Conservation (phyloP, 1,139 yeast genomes). For the Scheffersomyces lignicola region DNA sequence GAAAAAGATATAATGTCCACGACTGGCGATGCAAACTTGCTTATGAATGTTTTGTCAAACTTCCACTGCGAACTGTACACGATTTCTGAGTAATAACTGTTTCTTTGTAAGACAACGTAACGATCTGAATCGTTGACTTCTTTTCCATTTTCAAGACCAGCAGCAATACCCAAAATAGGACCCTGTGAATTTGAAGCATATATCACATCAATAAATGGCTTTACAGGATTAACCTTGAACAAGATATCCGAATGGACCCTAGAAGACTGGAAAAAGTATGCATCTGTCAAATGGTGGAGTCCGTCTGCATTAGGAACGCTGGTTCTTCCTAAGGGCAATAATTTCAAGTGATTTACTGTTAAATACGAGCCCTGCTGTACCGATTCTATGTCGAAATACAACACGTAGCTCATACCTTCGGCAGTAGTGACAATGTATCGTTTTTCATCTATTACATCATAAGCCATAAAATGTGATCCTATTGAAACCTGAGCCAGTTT, state of each 20-base stretch:
- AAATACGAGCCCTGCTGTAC: constrained; percentile 4
- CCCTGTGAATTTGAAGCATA: constrained; percentile 29
- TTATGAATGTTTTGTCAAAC: too few relatives aligned
- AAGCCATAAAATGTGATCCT: constrained; percentile 12
- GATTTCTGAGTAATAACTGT: too few relatives aligned
- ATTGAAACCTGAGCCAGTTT: constrained; percentile 8
- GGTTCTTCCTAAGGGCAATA: constrained; percentile 31
- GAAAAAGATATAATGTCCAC: too few relatives aligned
- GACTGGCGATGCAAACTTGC: too few relatives aligned
- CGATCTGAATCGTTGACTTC: too few relatives aligned
- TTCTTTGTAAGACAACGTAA: too few relatives aligned
- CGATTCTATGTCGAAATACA: constrained; percentile 20
- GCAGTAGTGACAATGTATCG: constrained; percentile 32
- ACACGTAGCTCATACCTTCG: constrained; percentile 30
- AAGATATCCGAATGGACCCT: constrained; percentile 32
- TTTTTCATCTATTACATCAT: constrained; percentile 23
- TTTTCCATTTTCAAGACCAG: too few relatives aligned
- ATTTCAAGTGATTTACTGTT: constrained; percentile 20
- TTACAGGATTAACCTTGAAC: constrained; percentile 26
- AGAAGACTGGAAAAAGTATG: constrained; percentile 35
- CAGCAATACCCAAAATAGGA: constrained; percentile 33
- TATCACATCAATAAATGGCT: constrained; percentile 30
- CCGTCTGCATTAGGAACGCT: constrained; percentile 26
- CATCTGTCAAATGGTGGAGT: constrained; percentile 29
- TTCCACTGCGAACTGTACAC: too few relatives aligned